A percentile compares a stretch with the other conserved stretches of the same genome.
These are phyloP conservation scores for Hypoxylon intermedium DNA, from an alignment of 495 filamentous ascomycete species.

Conservation along the genomic window DNA sequence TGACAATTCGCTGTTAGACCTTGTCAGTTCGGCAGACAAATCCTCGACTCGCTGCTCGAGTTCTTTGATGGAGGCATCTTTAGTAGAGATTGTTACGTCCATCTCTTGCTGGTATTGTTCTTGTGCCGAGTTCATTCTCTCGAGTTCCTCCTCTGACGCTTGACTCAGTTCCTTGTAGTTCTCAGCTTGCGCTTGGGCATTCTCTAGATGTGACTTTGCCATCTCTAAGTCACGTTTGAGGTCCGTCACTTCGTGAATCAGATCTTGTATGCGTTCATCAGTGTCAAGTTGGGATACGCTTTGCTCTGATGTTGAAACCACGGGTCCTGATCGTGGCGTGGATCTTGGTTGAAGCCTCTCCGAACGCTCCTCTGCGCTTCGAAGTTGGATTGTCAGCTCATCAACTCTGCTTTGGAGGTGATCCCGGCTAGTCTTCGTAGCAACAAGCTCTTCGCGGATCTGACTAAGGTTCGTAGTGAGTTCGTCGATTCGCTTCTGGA, in stretches of 20 bases:
- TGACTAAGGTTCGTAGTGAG: slow-evolving; percentile 77
- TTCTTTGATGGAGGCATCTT: slow-evolving; percentile 76
- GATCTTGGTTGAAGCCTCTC: slow-evolving; percentile 78
- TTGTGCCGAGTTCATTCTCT: slow-evolving; percentile 77
- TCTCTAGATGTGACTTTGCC: slow-evolving; percentile 75
- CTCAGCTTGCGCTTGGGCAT: slow-evolving; percentile 78
- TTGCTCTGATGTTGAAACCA: slow-evolving; percentile 52
- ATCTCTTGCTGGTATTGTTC: slow-evolving; percentile 88
- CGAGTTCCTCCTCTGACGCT: slow-evolving; percentile 84
- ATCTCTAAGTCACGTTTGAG: slow-evolving; percentile 83
- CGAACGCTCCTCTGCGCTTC: slow-evolving; percentile 83
- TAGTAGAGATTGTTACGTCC: slow-evolving; percentile 73
- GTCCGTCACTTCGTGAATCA: slow-evolving; percentile 80
- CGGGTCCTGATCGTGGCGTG: slow-evolving; percentile 60
- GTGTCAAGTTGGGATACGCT: slow-evolving; percentile 52
- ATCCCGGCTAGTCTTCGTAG: slow-evolving; percentile 83
- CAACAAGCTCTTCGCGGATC: slow-evolving; percentile 81
- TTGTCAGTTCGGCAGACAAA: slow-evolving; percentile 77
- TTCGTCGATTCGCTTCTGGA: slow-evolving; percentile 88
- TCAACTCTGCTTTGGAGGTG: slow-evolving; percentile 86
- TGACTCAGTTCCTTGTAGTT: slow-evolving; percentile 90
- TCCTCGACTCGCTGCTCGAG: slow-evolving; percentile 83
- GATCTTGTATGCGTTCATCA: slow-evolving; percentile 79
- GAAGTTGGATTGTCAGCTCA: slow-evolving; percentile 85
- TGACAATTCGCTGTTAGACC: slow-evolving; percentile 79